Evolutionary conservation across 306 rosid genomes (phyloP).

Genomic region (Begonia fuchsioides): DNA sequence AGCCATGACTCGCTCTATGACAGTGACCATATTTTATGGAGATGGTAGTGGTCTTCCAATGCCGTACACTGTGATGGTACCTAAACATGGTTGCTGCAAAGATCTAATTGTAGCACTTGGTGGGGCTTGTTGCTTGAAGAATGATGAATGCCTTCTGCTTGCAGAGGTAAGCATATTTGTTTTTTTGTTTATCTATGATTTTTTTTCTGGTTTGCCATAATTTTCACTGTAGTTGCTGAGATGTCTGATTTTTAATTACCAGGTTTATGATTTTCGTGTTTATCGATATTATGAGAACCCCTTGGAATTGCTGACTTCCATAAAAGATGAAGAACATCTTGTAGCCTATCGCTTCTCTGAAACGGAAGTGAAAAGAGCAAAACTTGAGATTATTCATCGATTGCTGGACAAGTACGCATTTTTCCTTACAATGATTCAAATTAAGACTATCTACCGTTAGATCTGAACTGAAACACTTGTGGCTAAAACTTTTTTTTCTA

Average conservation of each 20-base stretch:
- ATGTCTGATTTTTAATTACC: slow-evolving; percentile 9
- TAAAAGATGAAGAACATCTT: slow-evolving; percentile 82
- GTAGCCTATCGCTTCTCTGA: slow-evolving; percentile 72
- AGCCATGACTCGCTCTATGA: slow-evolving; percentile 63
- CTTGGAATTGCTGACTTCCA: slow-evolving; percentile 45
- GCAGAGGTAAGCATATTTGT: slow-evolving; percentile 53
- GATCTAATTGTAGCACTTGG: slow-evolving; percentile 63
- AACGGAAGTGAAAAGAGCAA: slow-evolving; percentile 34
- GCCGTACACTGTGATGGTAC: slow-evolving; percentile 63
- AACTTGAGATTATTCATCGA: slow-evolving; percentile 71
- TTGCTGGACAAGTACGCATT: slow-evolving; percentile 57
- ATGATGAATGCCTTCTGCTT: slow-evolving; percentile 82
- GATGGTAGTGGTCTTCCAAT: slow-evolving; percentile 88
- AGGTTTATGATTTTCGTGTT: slow-evolving; percentile 67
- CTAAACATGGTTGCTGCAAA: slow-evolving; percentile 54
- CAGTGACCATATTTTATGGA: slow-evolving; percentile 63
- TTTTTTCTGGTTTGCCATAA: neutral
- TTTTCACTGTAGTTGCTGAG: slow-evolving; percentile 9
- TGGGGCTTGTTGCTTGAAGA: slow-evolving; percentile 71
- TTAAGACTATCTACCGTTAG: too few species aligned
- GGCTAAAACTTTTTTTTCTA: too few species aligned
- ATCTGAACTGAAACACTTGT: too few species aligned
- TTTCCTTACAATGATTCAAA: slow-evolving; percentile 5
- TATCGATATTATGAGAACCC: slow-evolving; percentile 65
- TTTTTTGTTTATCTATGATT: slow-evolving; percentile 2